Percentiles rank a stretch among this genome's conserved stretches.
Evolutionary conservation across 306 rosid species (phyloP).

Genomic region (Arachis hypogaea): DNA sequence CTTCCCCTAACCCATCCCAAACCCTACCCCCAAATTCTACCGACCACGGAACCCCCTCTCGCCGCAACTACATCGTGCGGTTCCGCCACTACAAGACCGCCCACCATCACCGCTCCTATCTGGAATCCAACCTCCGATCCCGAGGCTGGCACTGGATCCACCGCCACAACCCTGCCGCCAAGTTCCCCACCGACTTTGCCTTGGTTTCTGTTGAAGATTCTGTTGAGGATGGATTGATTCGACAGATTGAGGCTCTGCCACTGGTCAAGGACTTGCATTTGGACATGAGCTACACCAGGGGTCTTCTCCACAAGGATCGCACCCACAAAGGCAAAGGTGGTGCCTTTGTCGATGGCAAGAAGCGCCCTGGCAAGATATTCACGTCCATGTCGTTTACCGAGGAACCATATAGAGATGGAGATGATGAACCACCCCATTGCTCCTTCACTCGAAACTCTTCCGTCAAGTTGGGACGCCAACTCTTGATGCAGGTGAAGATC

Average conservation of each 20-base stretch:
- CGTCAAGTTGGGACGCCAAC: conserved; percentile 60
- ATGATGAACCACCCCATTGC: conserved; percentile 23
- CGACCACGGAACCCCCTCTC: neutral
- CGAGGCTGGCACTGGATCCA: conserved; percentile 88
- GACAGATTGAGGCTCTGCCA: conserved; percentile 57
- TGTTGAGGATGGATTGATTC: conserved; percentile 42
- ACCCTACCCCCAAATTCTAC: conserved; percentile 40
- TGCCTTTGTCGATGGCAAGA: conserved; percentile 71
- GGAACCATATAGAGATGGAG: conserved; percentile 1
- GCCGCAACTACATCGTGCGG: conserved; percentile 71
- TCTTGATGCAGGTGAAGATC: conserved; percentile 63
- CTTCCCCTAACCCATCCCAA: conserved; percentile 39
- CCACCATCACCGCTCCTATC: conserved; percentile 63
- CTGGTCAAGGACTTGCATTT: conserved; percentile 78
- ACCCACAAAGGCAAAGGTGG: conserved; percentile 44
- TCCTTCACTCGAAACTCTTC: conserved; percentile 46
- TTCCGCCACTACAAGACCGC: conserved; percentile 64
- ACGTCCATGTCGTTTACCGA: conserved; percentile 82
- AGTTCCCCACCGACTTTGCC: conserved; percentile 85
- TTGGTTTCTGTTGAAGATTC: conserved; percentile 69
- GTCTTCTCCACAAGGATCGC: conserved; percentile 38
- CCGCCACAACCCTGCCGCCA: conserved; percentile 74
- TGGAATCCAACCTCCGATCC: conserved; percentile 53
- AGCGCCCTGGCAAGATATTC: conserved; percentile 92
- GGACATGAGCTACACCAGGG: conserved; percentile 71